Conservation (phyloP, 148 eudicot species). For the Oxyria digyna region DNA sequence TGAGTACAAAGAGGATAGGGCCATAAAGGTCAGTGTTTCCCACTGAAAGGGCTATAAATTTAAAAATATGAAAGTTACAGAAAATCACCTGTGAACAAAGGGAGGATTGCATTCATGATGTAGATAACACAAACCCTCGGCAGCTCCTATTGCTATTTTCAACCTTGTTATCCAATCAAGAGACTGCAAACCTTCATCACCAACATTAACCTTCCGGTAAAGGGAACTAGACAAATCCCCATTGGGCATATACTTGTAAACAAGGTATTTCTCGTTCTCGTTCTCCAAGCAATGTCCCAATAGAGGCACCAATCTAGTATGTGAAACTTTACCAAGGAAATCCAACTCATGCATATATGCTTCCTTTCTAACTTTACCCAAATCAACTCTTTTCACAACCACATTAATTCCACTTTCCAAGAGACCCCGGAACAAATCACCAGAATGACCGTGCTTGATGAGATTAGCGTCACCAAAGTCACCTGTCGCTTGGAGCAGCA, state of each 20-base stretch:
- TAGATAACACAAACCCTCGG: constrained; percentile 73
- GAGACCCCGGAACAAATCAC: constrained; percentile 61
- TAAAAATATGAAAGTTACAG: background rate
- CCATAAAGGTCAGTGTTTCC: background rate
- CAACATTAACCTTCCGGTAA: constrained; percentile 43
- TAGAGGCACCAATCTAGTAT: constrained; percentile 75
- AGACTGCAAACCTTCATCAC: constrained; percentile 71
- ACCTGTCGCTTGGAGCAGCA: constrained; percentile 54
- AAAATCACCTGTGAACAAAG: constrained; percentile 75
- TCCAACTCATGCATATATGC: constrained; percentile 62
- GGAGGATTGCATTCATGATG: constrained; percentile 91
- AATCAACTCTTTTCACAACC: constrained; percentile 58
- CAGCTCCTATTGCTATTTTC: constrained; percentile 90
- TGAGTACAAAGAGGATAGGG: background rate
- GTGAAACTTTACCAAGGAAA: constrained; percentile 66
- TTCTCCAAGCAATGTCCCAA: constrained; percentile 82
- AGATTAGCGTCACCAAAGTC: constrained; percentile 64
- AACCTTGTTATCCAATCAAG: constrained; percentile 96
- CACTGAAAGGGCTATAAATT: background rate
- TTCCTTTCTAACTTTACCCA: constrained; percentile 45
- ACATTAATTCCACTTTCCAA: constrained; percentile 61
- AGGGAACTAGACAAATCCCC: constrained; percentile 74
- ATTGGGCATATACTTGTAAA: constrained; percentile 88
- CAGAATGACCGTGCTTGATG: constrained; percentile 83
- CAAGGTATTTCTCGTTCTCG: constrained; percentile 73